Evolutionary conservation across 2,329 filamentous ascomycete species (phyloP).

Genomic region (Hypoxylon sp.): DNA sequence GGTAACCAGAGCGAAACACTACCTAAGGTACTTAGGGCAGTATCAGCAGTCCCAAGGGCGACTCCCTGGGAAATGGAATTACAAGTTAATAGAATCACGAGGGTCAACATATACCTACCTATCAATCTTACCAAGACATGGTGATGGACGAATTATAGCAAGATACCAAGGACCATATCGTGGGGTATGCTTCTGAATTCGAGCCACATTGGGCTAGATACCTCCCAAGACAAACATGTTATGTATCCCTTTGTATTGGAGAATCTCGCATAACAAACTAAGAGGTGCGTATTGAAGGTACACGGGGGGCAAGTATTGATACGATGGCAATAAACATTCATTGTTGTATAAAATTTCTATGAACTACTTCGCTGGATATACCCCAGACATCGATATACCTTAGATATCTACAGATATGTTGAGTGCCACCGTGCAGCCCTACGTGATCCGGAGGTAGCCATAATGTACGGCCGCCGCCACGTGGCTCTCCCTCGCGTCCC

Average conservation of each 20-base stretch:
- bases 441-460: not conserved
- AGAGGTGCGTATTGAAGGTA: not conserved
- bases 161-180: slow-evolving; percentile 1
- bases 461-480: not conserved
- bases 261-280: not conserved
- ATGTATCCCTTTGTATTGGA: not conserved
- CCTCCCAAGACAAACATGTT: not conserved
- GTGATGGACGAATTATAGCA: not conserved
- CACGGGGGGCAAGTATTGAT: not conserved
- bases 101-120: not conserved
- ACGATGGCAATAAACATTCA: not conserved
- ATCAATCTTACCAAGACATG: not conserved
- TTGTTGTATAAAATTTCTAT: not conserved
- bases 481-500: not conserved
- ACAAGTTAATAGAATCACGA: not conserved
- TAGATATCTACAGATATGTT: no score
- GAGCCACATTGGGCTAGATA: not conserved
- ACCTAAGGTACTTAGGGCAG: not conserved
- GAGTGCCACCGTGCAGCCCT: not conserved
- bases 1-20: not conserved
- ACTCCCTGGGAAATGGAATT: not conserved
- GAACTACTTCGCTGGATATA: no score
- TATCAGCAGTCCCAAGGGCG: not conserved
- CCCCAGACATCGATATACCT: no score
- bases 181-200: not conserved